Percentiles rank a stretch among this genome's conserved stretches.
Evolutionary conservation across 306 rosid genomes (phyloP).

Genomic region (Cicer bijugum): DNA sequence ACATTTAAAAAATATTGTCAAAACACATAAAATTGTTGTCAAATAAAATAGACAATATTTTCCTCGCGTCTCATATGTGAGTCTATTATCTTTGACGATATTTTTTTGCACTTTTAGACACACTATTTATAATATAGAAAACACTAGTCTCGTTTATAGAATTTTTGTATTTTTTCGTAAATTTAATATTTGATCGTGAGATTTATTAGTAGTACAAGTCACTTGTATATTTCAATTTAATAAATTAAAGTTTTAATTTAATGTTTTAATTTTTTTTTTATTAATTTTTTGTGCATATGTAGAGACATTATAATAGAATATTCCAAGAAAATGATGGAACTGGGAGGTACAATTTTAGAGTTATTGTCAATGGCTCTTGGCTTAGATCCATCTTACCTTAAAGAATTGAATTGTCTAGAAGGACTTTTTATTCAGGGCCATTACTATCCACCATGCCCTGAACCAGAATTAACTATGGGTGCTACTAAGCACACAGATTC

Average conservation of each 20-base stretch:
- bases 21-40: too few relatives aligned
- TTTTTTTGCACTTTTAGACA: too few relatives aligned
- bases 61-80: too few relatives aligned
- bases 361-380: conserved; percentile 57
- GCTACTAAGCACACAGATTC: conserved; percentile 41
- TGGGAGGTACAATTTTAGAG: conserved; percentile 52
- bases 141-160: too few relatives aligned
- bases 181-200: too few relatives aligned
- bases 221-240: not conserved
- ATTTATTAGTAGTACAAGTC: too few relatives aligned
- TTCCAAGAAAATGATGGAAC: conserved; percentile 42
- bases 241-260: not conserved
- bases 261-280: not conserved
- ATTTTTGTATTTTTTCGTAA: too few relatives aligned
- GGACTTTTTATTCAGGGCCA: conserved; percentile 37
- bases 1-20: too few relatives aligned
- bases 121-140: too few relatives aligned
- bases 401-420: conserved; percentile 43
- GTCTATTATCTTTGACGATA: too few relatives aligned
- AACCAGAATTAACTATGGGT: conserved; percentile 48
- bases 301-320: conserved; percentile 53
- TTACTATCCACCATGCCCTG: conserved; percentile 47
- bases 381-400: conserved; percentile 26
- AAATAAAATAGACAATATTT: too few relatives aligned
- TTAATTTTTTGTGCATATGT: not conserved